Percentiles rank a stretch among this genome's conserved stretches.
Evolutionary conservation across 371 early-diverging fungal genomes (phyloP).

Genomic region (Lichtheimia corymbifera): DNA sequence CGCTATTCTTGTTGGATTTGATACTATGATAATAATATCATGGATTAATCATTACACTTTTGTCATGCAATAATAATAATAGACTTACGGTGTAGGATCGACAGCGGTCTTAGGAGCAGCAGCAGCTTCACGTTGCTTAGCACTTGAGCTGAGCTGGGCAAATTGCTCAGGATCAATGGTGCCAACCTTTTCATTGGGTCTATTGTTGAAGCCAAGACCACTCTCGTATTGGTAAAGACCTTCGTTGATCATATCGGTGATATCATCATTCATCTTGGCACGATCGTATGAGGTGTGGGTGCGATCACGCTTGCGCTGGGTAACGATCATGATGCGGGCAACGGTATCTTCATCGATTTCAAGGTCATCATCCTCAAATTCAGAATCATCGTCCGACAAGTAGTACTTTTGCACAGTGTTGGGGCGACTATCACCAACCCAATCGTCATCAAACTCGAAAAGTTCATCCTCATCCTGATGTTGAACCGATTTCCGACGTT

Average conservation of each 20-base stretch:
- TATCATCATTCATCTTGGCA: conserved; percentile 82
- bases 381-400: conserved; percentile 63
- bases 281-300: conserved; percentile 78
- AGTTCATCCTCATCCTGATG: conserved; percentile 66
- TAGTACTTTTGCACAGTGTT: conserved; percentile 68
- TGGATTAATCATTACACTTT: background rate
- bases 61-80: background rate
- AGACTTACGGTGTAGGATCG: conserved; percentile 20
- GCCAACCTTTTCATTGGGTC: conserved; percentile 54
- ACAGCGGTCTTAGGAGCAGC: conserved; percentile 9
- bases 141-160: conserved; percentile 39
- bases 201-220: conserved; percentile 52
- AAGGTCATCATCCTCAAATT: conserved; percentile 67
- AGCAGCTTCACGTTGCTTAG: conserved; percentile 17
- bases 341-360: conserved; percentile 88
- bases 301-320: conserved; percentile 79
- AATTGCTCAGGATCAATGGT: conserved; percentile 72
- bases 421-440: conserved; percentile 53
- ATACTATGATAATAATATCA: conserved; percentile 10
- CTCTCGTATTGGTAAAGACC: conserved; percentile 89
- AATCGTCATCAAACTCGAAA: conserved; percentile 76
- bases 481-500: conserved; percentile 22
- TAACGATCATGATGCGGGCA: conserved; percentile 88
- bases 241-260: conserved; percentile 93
- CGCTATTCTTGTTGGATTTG: conserved; percentile 47